Percentiles rank a stretch among this genome's conserved stretches.
Evolutionary conservation across 495 filamentous ascomycete species (phyloP).

Genomic region (Cenococcum geophilum): DNA sequence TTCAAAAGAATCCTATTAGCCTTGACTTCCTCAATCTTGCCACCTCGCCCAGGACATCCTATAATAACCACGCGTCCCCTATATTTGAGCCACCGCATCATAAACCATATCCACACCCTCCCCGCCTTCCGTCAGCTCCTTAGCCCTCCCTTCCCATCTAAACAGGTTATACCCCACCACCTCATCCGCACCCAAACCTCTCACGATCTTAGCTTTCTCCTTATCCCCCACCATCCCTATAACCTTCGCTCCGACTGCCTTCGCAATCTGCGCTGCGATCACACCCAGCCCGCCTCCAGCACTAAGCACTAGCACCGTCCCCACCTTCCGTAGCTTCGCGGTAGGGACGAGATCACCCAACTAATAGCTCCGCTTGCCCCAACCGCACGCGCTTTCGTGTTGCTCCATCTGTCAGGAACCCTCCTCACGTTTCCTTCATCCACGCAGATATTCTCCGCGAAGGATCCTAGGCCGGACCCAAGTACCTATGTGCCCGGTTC

Average conservation of each 20-base stretch:
- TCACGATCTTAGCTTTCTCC: constrained; percentile 20
- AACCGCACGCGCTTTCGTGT: constrained; percentile 23
- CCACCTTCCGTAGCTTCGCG: constrained; percentile 11
- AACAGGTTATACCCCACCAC: constrained; percentile 16
- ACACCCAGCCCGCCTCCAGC: constrained; percentile 26
- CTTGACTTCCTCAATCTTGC: constrained; percentile 35
- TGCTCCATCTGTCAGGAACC: constrained; percentile 16
- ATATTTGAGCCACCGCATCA: constrained; percentile 32
- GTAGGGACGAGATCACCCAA: constrained; percentile 14
- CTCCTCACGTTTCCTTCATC: constrained; percentile 8
- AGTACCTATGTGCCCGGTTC: constrained; percentile 18
- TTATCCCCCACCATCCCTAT: constrained; percentile 20
- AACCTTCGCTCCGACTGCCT: constrained; percentile 19
- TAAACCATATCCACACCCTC: constrained; percentile 29
- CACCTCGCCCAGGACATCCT: constrained; percentile 38
- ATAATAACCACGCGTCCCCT: constrained; percentile 34
- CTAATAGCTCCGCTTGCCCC: constrained; percentile 20
- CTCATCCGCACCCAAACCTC: constrained; percentile 20
- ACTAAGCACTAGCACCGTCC: constrained; percentile 22
- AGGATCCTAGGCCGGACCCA: constrained; percentile 19
- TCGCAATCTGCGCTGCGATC: constrained; percentile 27
- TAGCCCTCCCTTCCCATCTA: constrained; percentile 26
- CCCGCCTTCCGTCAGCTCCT: constrained; percentile 19
- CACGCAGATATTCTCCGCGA: constrained; percentile 15
- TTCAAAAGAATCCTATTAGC: constrained; percentile 38